Evolutionary conservation across 129 eudicot species (phyloP), one percentile per base, ranked within the genome.

Genomic region (Chrysanthemum seticuspe): DNA sequence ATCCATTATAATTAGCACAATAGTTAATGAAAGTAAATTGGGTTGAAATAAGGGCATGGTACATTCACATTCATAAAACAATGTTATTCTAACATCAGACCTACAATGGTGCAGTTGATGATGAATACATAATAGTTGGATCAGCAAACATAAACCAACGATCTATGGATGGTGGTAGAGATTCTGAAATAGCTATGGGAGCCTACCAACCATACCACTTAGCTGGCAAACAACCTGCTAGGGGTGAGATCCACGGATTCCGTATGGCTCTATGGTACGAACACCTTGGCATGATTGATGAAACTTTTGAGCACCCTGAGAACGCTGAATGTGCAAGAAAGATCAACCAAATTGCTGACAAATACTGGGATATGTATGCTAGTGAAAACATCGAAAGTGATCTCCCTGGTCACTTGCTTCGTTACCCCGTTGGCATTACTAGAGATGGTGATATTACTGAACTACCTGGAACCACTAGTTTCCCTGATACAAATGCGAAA

Each of bases 231-330:
- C 74, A 84, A 16, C 85, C 93, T 0, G 96, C 93, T 0, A 76
- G 96, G 81, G 96, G 96, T 36, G 80, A 90, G 14, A 34, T 90
- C 23, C 88, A 90, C 29, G 96, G 96, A 9, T 87, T 90, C 70
- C 77, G 96, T 8, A 89, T 89, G 96, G 83, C 96, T 18, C 62
- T 90, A 49, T 90, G 96, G 96, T 90, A 90, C 7, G 96, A 90
- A 74, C 94, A 90, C 87, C 88, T 90, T 15, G 93, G 96, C 76
- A 85, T 87, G 94, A 78, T 87, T 6, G 91, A 90, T 40, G 84
- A 83, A 2, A 40, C 73, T 10, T 90, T 90, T 73, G 73, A 76
- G 49, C 74, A 77, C 47, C 96, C 96, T 18, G 88, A 87, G 47
- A 85, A 82, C 40, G 80, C 44, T 44, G 81, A 85, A 50, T 90